Base-by-base conservation (phyloP, 2,329 filamentous ascomycete species). In the Chalara sp. region DNA sequence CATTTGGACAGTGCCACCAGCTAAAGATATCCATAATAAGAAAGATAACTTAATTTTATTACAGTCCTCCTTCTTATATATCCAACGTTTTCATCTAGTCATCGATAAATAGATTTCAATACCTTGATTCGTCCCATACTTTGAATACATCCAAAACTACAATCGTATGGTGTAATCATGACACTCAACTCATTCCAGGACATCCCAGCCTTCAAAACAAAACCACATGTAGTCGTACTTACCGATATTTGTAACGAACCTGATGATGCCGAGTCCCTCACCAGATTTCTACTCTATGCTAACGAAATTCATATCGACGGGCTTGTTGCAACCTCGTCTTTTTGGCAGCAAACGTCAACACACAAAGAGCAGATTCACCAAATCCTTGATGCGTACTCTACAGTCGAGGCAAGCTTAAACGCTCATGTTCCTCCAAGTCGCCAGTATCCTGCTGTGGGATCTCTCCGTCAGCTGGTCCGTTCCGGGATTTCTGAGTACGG, bases 241-340 rank as follows among this genome's bases (percentile, higher is more conserved):
- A 64, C 67, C 1, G 68, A 70, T 48, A 69, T 70, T 29, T 66
- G 63, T 6, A 69, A 69, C 40, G 68, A 70, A 43, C 67, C 68
- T 4, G 67, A 69, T 51, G 68, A 69, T 56, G 63, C 66, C 3
- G 63, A 69, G 49, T 68, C 66, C 5, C 55, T 70, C 39, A 64
- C 64, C 31, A 60, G 68, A n/a, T 68, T 66, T 47, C 59, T 70
- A 6, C 50, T 68, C 3, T 68, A 70, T 43, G 53, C 64, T 4
- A 67, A 70, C 39, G 65, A 69, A 40, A 69, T 69, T 45, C 62
- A 69, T 33, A 70, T 64, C 1, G 62, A 66, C 39, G 68, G 68
- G 4, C 43, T 70, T 12, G 65, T 70, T n/a, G 67, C 68, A 32
- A 66, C 62, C 37, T 69, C 68, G 28, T 69, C 66, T 35, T 66